phyloP scores from a whole-genome alignment of 2,329 filamentous ascomycete genomes.

The Cordyceps pruinosa region DNA sequence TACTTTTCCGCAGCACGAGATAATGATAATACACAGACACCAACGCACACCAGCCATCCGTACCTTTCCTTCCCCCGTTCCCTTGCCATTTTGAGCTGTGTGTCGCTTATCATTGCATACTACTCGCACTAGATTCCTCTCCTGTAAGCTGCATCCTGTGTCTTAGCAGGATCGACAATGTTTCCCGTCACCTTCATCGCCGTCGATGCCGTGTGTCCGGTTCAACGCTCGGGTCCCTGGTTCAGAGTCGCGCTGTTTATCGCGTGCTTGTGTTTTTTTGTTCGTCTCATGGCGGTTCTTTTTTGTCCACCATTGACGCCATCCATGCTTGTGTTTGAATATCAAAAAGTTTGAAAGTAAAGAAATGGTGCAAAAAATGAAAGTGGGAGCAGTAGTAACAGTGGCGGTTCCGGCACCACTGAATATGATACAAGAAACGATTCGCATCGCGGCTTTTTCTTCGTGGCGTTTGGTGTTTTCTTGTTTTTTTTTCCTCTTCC shows the following conservation, averaged over 20 bases:
- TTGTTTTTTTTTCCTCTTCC: not conserved
- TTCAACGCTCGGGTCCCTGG: not conserved
- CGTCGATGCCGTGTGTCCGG: not conserved
- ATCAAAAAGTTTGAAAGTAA: not conserved
- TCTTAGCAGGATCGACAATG: not conserved
- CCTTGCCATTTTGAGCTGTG: not conserved
- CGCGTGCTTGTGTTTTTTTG: not conserved
- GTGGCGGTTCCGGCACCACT: not conserved
- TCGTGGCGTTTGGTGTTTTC: not conserved
- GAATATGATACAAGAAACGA: slow-evolving; percentile 11
- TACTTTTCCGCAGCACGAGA: not conserved
- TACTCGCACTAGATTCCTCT: not conserved
- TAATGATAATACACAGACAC: slow-evolving; percentile 3
- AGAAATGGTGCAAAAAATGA: not conserved
- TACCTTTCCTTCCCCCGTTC: not conserved
- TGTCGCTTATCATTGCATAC: not conserved
- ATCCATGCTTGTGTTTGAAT: slow-evolving; percentile 6
- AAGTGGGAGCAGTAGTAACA: not conserved
- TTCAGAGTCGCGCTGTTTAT: not conserved
- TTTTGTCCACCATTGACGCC: slow-evolving; percentile 5
- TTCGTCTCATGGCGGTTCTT: not conserved
- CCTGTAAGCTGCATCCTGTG: not conserved
- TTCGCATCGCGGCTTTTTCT: not conserved
- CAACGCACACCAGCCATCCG: slow-evolving; percentile 5
- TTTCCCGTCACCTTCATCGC: not conserved